Evolutionary conservation across 2,329 filamentous ascomycete genomes (phyloP).

Genomic region (Tolypocladium endophyticum): DNA sequence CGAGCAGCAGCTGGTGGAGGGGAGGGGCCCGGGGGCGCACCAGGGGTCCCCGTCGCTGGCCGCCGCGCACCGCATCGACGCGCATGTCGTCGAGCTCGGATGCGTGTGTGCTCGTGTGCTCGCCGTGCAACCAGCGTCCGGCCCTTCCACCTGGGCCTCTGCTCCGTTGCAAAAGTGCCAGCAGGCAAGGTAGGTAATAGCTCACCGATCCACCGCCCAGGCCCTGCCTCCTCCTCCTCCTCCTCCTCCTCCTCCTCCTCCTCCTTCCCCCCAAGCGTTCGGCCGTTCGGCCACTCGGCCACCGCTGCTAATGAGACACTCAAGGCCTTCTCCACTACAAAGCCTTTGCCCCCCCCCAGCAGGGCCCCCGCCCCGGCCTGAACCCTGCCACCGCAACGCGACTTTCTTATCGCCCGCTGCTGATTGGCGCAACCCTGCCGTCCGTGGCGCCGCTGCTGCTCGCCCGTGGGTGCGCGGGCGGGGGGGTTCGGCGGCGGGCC

Average conservation of each 20-base stretch:
- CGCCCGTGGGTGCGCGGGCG: neutral
- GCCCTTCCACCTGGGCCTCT: too few species aligned
- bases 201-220: neutral
- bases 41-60: neutral
- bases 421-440: slow-evolving; percentile 1
- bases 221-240: too few species aligned
- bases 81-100: neutral
- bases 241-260: too few species aligned
- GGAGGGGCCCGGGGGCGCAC: neutral
- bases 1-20: neutral
- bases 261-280: too few species aligned
- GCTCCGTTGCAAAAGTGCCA: neutral
- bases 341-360: neutral
- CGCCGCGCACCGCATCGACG: neutral
- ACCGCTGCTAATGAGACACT: neutral
- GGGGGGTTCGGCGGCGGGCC: neutral
- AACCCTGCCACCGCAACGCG: neutral
- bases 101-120: neutral
- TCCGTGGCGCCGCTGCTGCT: neutral
- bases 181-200: neutral
- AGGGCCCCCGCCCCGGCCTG: neutral
- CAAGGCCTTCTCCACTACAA: neutral
- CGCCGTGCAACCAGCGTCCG: too few species aligned
- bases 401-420: slow-evolving; percentile 1
- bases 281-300: neutral